phyloP scores from a whole-genome alignment of 2,329 filamentous ascomycete species.

The Fusarium sp. region DNA sequence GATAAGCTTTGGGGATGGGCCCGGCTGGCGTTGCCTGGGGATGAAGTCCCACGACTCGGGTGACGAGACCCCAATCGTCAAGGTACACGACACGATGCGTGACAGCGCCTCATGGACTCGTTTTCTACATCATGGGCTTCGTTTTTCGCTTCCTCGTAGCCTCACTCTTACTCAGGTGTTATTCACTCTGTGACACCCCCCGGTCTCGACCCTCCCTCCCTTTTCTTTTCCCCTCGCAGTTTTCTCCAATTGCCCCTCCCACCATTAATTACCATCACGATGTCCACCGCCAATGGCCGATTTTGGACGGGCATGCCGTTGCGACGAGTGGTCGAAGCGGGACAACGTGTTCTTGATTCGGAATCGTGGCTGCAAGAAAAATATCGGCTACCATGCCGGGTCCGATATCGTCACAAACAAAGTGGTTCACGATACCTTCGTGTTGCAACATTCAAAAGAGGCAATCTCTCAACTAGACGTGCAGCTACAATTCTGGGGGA shows the following conservation, averaged over 20 bases:
- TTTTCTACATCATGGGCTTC: conserved; percentile 37
- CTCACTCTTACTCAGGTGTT: conserved; percentile 1
- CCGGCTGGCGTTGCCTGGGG: conserved; percentile 26
- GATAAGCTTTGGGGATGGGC: conserved; percentile 33
- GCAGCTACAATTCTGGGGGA: conserved; percentile 24
- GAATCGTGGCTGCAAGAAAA: conserved; percentile 30
- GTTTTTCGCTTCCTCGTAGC: conserved; percentile 4
- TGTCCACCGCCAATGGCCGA: conserved; percentile 33
- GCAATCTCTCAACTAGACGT: conserved; percentile 28
- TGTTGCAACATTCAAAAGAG: conserved; percentile 23
- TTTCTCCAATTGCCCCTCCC: conserved; percentile 44
- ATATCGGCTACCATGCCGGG: conserved; percentile 23
- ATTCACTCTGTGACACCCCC: conserved; percentile 26
- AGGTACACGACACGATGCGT: conserved; percentile 17
- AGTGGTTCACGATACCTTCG: background rate
- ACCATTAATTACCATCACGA: conserved; percentile 38
- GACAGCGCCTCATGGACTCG: conserved; percentile 20
- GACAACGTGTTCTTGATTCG: conserved; percentile 38
- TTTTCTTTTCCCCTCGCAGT: conserved; percentile 13
- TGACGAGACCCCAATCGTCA: conserved; percentile 7
- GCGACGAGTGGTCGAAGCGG: conserved; percentile 30
- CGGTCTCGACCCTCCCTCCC: conserved; percentile 22
- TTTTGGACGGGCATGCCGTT: conserved; percentile 29
- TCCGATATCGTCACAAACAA: conserved; percentile 25
- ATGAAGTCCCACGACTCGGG: conserved; percentile 12